Evolutionary conservation across 2,329 filamentous ascomycete species (phyloP).

Genomic region (Colletotrichum theobromicola): DNA sequence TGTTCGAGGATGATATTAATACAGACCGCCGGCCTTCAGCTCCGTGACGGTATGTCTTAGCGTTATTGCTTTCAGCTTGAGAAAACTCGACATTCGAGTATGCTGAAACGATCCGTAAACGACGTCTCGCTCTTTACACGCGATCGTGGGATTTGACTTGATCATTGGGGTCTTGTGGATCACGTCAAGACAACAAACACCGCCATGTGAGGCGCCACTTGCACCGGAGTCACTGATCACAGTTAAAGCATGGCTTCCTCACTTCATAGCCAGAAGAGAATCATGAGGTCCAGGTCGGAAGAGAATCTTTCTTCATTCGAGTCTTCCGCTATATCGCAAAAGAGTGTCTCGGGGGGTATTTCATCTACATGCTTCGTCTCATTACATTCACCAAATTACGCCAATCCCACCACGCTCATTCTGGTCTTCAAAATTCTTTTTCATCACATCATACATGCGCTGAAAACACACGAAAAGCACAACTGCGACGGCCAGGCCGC

Average conservation of each 20-base stretch:
- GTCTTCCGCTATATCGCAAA: neutral
- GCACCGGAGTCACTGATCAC: neutral
- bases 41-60: neutral
- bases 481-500: neutral
- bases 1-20: neutral
- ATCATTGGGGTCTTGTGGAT: rapidly evolving
- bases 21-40: neutral
- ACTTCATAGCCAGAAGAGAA: neutral
- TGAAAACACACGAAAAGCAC: neutral
- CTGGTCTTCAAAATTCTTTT: neutral
- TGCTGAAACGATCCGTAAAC: rapidly evolving
- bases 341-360: conserved; percentile 16
- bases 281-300: neutral
- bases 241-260: neutral
- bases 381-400: neutral
- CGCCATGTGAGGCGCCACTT: neutral
- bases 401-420: neutral
- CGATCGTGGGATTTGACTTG: neutral
- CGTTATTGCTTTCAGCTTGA: rapidly evolving
- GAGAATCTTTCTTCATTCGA: neutral
- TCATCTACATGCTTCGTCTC: neutral
- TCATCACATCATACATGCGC: conserved; percentile 4
- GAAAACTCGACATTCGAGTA: neutral
- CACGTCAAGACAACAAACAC: neutral
- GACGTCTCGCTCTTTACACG: neutral